Evolutionary conservation across 192 early-diverging fungal genomes (phyloP).

Genomic region (Diversispora epigaea): DNA sequence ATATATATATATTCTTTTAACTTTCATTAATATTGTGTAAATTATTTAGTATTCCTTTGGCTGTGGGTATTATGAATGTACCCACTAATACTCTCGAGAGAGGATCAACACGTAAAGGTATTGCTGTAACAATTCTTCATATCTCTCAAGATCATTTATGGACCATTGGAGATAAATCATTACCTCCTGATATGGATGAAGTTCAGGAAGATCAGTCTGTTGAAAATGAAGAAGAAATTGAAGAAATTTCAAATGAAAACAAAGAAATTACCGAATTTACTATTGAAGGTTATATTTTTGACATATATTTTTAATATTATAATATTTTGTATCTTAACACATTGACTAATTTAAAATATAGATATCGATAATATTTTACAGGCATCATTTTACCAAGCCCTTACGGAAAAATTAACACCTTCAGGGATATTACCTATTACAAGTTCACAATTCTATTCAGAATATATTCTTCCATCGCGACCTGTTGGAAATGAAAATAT

Average conservation of each 20-base stretch:
- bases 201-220: neutral
- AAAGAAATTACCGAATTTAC: slow-evolving; percentile 1
- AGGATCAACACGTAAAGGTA: slow-evolving; percentile 59
- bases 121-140: slow-evolving; percentile 76
- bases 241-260: neutral
- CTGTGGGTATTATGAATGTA: slow-evolving; percentile 65
- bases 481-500: slow-evolving; percentile 53
- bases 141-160: slow-evolving; percentile 79
- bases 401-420: slow-evolving; percentile 67
- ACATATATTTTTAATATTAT: neutral
- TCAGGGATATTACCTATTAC: slow-evolving; percentile 69
- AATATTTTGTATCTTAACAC: too few species aligned
- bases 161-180: slow-evolving; percentile 66
- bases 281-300: neutral
- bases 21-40: neutral
- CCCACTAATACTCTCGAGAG: slow-evolving; percentile 45
- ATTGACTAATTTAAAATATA: slow-evolving; percentile 23
- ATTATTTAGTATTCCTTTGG: slow-evolving; percentile 49
- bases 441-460: slow-evolving; percentile 72
- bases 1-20: slow-evolving; percentile 4
- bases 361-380: slow-evolving; percentile 81
- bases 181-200: slow-evolving; percentile 52
- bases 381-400: slow-evolving; percentile 64
- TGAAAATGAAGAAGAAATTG: neutral
- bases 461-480: slow-evolving; percentile 69